Evolutionary conservation across 139 green algal species (phyloP).

Genomic region (Chlamydomonas asymmetrica): DNA sequence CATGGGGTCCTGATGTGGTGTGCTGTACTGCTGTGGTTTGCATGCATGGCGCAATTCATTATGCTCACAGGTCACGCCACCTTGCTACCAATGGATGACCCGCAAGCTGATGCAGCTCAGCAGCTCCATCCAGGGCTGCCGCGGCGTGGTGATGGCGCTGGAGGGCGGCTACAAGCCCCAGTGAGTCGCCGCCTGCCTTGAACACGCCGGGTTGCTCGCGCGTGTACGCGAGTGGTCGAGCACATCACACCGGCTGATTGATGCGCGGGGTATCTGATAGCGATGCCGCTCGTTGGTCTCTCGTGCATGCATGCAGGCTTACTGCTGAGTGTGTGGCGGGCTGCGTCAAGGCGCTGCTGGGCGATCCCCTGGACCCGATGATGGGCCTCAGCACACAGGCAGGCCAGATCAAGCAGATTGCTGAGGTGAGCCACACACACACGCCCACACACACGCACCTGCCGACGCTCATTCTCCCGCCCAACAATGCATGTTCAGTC

Average conservation of each 20-base stretch:
- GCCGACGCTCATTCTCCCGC: no score
- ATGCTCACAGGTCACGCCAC: background rate
- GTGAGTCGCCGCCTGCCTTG: background rate
- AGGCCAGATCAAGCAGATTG: no score
- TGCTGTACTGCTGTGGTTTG: background rate
- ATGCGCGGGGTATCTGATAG: background rate
- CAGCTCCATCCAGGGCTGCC: no score
- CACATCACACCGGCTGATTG: background rate
- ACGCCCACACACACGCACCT: no score
- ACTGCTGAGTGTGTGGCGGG: constrained; percentile 53
- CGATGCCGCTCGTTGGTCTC: background rate
- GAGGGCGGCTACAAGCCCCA: constrained; percentile 69
- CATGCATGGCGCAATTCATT: background rate
- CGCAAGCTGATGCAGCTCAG: constrained; percentile 19
- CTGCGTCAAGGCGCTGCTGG: constrained; percentile 54
- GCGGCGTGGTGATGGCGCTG: constrained; percentile 52
- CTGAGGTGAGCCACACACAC: no score
- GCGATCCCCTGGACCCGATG: no score
- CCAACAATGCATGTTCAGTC: no score
- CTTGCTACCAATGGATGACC: constrained; percentile 57
- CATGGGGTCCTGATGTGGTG: constrained; percentile 37
- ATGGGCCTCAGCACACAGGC: no score
- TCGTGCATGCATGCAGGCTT: constrained; percentile 14
- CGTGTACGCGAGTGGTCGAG: background rate
- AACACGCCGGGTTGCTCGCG: background rate